These are phyloP conservation scores for Telopea speciosissima DNA, from an alignment of 177 flowering plant species.

Conservation along the genomic window DNA sequence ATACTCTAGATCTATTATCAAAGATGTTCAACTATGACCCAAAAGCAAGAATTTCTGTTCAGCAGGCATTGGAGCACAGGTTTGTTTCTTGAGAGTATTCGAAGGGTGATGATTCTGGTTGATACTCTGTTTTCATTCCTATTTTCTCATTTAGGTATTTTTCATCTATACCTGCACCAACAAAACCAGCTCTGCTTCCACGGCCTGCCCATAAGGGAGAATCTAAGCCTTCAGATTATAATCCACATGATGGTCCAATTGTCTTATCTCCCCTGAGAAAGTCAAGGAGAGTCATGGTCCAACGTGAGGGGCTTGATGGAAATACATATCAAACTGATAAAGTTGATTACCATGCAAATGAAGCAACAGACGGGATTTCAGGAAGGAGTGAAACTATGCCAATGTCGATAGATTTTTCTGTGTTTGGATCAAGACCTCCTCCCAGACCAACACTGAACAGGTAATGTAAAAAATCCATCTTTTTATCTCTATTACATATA, in stretches of 20 bases:
- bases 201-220: constrained; percentile 82
- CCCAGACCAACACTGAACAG: constrained; percentile 88
- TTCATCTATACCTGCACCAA: constrained; percentile 79
- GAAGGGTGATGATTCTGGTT: not conserved
- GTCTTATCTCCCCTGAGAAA: constrained; percentile 93
- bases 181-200: constrained; percentile 77
- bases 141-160: constrained; percentile 53
- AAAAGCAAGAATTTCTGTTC: constrained; percentile 67
- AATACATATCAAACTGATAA: constrained; percentile 31
- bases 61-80: constrained; percentile 96
- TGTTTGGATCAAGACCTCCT: constrained; percentile 63
- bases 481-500: not conserved
- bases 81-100: constrained; percentile 6
- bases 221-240: constrained; percentile 40
- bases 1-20: constrained; percentile 71
- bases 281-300: constrained; percentile 73
- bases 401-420: constrained; percentile 78
- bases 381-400: constrained; percentile 58
- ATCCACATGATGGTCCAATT: constrained; percentile 60
- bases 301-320: constrained; percentile 56
- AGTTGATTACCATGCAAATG: constrained; percentile 38
- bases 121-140: not conserved
- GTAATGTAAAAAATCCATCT: constrained; percentile 28
- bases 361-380: constrained; percentile 31
- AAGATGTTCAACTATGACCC: constrained; percentile 95